These are phyloP conservation scores for Aethionema arabicum DNA, from an alignment of 345 rosid genomes.

Conservation along the genomic window DNA sequence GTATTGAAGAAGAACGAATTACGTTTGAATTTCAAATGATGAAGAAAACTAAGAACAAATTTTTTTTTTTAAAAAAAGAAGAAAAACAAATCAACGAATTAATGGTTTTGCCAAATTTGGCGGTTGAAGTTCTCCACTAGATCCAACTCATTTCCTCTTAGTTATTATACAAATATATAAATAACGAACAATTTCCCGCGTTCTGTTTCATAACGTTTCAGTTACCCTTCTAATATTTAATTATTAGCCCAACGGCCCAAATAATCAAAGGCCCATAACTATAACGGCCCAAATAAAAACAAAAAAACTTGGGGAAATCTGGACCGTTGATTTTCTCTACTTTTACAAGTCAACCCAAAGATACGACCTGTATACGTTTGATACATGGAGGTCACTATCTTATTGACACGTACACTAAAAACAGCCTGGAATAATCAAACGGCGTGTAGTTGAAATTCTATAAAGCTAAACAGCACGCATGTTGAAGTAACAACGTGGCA, in stretches of 20 bases:
- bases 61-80: neutral
- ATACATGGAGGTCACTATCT: slow-evolving; percentile 34
- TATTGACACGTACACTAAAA: slow-evolving; percentile 7
- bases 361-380: slow-evolving; percentile 26
- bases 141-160: slow-evolving; percentile 33
- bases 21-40: neutral
- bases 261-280: neutral
- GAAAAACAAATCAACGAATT: slow-evolving; percentile 10
- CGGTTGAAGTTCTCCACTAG: slow-evolving; percentile 25
- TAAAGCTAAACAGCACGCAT: slow-evolving; percentile 5
- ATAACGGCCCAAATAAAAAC: neutral
- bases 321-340: neutral
- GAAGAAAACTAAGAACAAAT: neutral
- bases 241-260: neutral
- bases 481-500: slow-evolving; percentile 20
- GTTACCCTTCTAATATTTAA: neutral
- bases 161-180: no score
- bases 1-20: no score
- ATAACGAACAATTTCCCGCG: slow-evolving; percentile 30
- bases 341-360: neutral
- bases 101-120: slow-evolving; percentile 35
- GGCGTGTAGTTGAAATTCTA: slow-evolving; percentile 13
- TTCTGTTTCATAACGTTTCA: slow-evolving; percentile 24
- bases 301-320: neutral
- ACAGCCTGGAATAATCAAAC: slow-evolving; percentile 3